Evolutionary conservation across 352 stramenopile species (phyloP), one percentile per base, ranked within the genome.

Genomic region (Phytophthora sojae): DNA sequence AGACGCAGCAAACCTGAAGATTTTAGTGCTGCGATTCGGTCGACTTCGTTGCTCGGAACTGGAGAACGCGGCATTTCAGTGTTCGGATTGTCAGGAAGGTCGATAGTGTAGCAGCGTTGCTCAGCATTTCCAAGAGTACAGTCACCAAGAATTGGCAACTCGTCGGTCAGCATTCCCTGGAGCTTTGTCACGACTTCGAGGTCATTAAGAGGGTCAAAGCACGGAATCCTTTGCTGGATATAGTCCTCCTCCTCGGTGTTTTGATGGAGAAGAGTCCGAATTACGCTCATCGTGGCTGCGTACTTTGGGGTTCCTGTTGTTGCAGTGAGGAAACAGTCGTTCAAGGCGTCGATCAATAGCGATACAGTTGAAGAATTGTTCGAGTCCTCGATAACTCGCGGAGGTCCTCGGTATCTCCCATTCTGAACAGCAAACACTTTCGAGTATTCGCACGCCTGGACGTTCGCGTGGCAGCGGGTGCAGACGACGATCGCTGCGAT

Each of bases 381-480:
- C 9, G 30, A 25, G 51, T 75, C 56, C 19, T 65, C 21, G 6
- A 61, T 8, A 30, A 71, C 57, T 4, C 64, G 64, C 47, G 57
- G 47, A 19, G 56, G 23, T 0, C 64, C 61, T 30, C 56, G 30
- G 32, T 64, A 37, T 6, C n/a, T 59, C n/a, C 57, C 56, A 5
- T n/a, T 67, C 50, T 11, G 30, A 21, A 21, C 21, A 25, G 56
- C 47, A 26, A 64, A 64, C 42, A 67, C 55, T 21, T 59, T 21
- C 7, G 68, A 61, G 55, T 81, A 88, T 54, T 88, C 78, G 29
- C 78, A 79, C 19, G 57, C 42, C 6, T 49, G 42, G 5, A 49
- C 42, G 15, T 49, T 49, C 17, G 47, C n/a, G 2, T 61, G 23
- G 26, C 71, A 79, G 3, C 71, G 71, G 3, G 25, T 56, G 35